Percentiles rank a stretch among this genome's conserved stretches.
Conservation (phyloP, 2,329 filamentous ascomycete species). For the Iodosphaeria phyllophila region DNA sequence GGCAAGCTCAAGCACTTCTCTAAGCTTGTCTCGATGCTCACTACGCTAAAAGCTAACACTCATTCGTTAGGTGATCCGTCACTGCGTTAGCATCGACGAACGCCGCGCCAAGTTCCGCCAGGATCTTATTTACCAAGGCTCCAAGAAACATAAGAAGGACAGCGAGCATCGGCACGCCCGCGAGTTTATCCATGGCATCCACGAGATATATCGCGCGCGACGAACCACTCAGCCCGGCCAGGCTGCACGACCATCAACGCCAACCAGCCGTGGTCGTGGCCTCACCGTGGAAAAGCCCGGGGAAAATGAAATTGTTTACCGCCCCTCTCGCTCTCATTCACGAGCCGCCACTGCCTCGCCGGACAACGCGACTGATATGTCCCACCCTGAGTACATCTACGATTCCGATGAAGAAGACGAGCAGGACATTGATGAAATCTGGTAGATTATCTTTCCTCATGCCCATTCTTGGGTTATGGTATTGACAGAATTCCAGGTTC, state of each 20-base stretch:
- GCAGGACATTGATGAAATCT: constrained; percentile 65
- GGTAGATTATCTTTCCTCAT: constrained; percentile 16
- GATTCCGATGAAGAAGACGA: constrained; percentile 26
- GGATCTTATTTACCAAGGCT: constrained; percentile 42
- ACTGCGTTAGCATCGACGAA: constrained; percentile 55
- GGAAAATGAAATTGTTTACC: constrained; percentile 12
- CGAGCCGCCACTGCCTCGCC: constrained; percentile 8
- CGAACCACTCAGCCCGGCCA: no score
- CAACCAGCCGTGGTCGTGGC: no score
- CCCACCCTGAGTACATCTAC: constrained; percentile 10
- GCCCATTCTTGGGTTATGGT: no score
- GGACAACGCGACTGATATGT: constrained; percentile 13
- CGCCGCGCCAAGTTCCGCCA: constrained; percentile 54
- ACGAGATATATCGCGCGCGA: constrained; percentile 19
- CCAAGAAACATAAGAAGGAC: constrained; percentile 6
- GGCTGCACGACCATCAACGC: no score
- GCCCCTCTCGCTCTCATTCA: constrained; percentile 15
- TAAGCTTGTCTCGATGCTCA: no score
- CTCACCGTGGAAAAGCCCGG: no score
- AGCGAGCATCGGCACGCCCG: constrained; percentile 6
- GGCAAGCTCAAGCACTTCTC: constrained; percentile 5
- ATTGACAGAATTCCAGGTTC: constrained; percentile 24
- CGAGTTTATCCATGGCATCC: constrained; percentile 5
- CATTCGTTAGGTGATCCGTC: constrained; percentile 32
- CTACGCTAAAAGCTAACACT: neutral